These are phyloP conservation scores for Candida caryicola DNA, from an alignment of 805 yeast genomes.

Conservation along the genomic window DNA sequence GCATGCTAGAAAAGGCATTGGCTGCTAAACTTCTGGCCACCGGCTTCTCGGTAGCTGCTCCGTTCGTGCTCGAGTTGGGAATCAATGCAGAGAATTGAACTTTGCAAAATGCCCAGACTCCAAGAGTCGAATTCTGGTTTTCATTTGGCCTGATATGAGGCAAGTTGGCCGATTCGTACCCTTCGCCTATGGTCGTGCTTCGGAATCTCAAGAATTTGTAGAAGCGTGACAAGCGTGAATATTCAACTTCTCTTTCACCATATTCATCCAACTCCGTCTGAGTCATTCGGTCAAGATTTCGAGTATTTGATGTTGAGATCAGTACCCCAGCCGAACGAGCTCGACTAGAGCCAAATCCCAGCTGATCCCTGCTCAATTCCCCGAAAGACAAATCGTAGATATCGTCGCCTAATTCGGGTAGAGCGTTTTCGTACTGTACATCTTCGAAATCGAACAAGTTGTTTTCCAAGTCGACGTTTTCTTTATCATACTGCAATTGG, in stretches of 20 bases:
- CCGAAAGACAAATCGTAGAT: conserved; percentile 19
- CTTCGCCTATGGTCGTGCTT: conserved; percentile 1
- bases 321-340: too few species aligned
- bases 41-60: conserved; percentile 5
- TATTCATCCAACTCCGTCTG: too few species aligned
- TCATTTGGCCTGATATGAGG: too few species aligned
- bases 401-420: background rate
- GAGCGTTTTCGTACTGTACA: background rate
- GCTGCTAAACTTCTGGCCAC: conserved; percentile 24
- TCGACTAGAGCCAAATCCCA: too few species aligned
- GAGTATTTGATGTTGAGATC: too few species aligned
- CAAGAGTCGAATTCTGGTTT: too few species aligned
- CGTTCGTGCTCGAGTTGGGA: conserved; percentile 9
- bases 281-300: too few species aligned
- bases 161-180: too few species aligned
- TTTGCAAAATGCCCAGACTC: background rate
- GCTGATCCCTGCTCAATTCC: conserved; percentile 15
- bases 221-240: too few species aligned
- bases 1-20: conserved; percentile 25
- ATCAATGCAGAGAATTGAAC: conserved; percentile 16
- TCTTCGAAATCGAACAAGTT: background rate
- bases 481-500: background rate
- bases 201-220: conserved; percentile 10
- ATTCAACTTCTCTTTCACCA: too few species aligned
- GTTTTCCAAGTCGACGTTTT: background rate